phyloP scores from a whole-genome alignment of 768 basidiomycete genomes.

The Boletellus ananas region DNA sequence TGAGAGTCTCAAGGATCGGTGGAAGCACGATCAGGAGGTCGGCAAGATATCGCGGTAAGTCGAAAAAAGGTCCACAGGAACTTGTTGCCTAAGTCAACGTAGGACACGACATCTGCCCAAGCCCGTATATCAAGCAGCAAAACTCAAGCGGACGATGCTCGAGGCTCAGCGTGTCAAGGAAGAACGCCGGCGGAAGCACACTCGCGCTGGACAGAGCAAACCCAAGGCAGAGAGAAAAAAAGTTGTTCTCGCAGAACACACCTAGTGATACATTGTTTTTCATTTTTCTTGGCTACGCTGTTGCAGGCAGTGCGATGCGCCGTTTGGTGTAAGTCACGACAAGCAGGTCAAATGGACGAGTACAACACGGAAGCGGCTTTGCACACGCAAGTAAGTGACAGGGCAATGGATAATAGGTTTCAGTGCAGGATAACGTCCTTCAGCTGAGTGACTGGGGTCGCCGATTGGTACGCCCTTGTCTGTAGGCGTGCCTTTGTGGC shows the following conservation, averaged over 20 bases:
- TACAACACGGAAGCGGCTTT: neutral
- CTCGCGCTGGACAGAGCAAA: slow-evolving; percentile 78
- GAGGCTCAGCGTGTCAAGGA: slow-evolving; percentile 89
- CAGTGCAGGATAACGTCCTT: slow-evolving; percentile 28
- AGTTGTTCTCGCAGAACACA: slow-evolving; percentile 76
- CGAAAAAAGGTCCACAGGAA: neutral
- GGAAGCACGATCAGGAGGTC: slow-evolving; percentile 82
- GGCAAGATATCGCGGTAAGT: slow-evolving; percentile 75
- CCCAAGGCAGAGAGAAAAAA: slow-evolving; percentile 92
- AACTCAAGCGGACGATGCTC: slow-evolving; percentile 91
- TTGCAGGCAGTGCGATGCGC: slow-evolving; percentile 6
- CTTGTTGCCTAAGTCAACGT: slow-evolving; percentile 2
- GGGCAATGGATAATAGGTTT: slow-evolving; percentile 2
- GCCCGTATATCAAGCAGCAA: slow-evolving; percentile 81
- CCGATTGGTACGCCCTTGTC: slow-evolving; percentile 46
- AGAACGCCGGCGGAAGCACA: slow-evolving; percentile 86
- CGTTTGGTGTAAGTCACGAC: neutral
- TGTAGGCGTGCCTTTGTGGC: slow-evolving; percentile 50
- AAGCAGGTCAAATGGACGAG: neutral
- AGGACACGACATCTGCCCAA: slow-evolving; percentile 85
- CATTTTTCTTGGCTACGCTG: slow-evolving; percentile 9
- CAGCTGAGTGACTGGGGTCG: slow-evolving; percentile 54
- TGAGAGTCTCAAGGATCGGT: slow-evolving; percentile 79
- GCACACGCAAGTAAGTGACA: neutral
- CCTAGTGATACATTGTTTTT: slow-evolving; percentile 22